phyloP scores from a whole-genome alignment of 176 grass and related monocot genomes.

The Oryza punctata region DNA sequence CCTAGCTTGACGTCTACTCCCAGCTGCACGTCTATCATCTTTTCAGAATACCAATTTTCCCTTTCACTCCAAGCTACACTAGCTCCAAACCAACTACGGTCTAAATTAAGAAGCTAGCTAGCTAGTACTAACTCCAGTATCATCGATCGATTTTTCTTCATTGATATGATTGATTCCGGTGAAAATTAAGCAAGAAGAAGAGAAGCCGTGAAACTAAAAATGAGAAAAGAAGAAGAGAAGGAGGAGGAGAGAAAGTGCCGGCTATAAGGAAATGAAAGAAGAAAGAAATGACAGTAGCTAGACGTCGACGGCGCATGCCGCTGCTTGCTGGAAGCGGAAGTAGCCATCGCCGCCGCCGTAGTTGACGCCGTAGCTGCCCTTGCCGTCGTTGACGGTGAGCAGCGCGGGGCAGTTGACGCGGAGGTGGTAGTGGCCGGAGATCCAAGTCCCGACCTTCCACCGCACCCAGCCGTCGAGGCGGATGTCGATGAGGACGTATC shows the following conservation, averaged over 20 bases:
- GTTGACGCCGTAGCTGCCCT: conserved; percentile 28
- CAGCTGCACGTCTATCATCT: too few relatives aligned
- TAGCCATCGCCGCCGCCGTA: conserved; percentile 37
- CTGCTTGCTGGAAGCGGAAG: conserved; percentile 62
- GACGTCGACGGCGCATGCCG: conserved; percentile 57
- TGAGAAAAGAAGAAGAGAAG: not conserved
- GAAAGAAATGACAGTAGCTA: not conserved
- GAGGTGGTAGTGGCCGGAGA: conserved; percentile 63
- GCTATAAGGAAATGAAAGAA: not conserved
- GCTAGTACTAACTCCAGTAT: not conserved
- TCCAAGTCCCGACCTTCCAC: conserved; percentile 84
- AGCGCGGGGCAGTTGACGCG: conserved; percentile 69
- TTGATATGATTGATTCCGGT: not conserved
- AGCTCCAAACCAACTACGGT: not conserved
- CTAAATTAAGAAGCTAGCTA: not conserved
- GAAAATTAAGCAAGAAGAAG: not conserved
- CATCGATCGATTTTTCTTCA: not conserved
- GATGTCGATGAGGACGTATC: conserved; percentile 66
- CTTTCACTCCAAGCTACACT: not conserved
- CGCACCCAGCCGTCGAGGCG: conserved; percentile 47
- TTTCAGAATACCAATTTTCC: not conserved
- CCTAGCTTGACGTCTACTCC: not conserved
- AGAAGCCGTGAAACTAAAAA: not conserved
- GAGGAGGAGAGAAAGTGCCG: not conserved
- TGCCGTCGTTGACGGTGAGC: conserved; percentile 49